Evolutionary conservation across 495 filamentous ascomycete genomes (phyloP).

Genomic region (Parathielavia hyrcaniae): DNA sequence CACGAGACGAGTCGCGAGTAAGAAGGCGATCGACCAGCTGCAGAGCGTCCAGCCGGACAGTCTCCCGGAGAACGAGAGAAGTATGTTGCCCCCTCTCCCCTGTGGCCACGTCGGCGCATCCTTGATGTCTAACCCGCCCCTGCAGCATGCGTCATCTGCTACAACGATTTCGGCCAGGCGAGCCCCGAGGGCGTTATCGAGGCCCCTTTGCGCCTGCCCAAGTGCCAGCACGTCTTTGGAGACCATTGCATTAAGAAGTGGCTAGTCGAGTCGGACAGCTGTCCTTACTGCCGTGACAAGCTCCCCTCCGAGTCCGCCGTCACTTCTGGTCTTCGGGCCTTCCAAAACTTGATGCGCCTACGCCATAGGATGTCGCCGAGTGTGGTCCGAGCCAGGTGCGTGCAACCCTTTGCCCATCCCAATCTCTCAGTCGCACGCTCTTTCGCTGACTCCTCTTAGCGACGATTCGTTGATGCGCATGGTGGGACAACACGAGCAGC

Average conservation of each 20-base stretch:
- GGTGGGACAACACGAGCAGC: constrained; percentile 11
- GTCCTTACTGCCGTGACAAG: constrained; percentile 53
- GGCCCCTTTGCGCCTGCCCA: constrained; percentile 46
- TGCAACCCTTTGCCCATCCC: neutral
- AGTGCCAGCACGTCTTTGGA: constrained; percentile 55
- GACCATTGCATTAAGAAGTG: constrained; percentile 56
- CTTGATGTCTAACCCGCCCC: constrained; percentile 1
- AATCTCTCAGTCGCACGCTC: no score
- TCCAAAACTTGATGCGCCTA: constrained; percentile 22
- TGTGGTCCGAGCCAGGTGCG: neutral
- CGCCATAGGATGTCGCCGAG: neutral
- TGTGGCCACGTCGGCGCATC: neutral
- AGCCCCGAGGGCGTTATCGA: constrained; percentile 50
- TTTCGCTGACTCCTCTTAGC: constrained; percentile 1
- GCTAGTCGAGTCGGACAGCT: constrained; percentile 53
- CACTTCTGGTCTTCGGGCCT: constrained; percentile 11
- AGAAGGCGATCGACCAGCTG: constrained; percentile 40
- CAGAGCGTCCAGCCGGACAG: constrained; percentile 39
- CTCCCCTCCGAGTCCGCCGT: constrained; percentile 43
- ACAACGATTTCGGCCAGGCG: constrained; percentile 48
- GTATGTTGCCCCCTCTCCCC: constrained; percentile 32
- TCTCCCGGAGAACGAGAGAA: constrained; percentile 41
- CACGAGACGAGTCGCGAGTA: constrained; percentile 43
- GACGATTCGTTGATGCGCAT: constrained; percentile 10
- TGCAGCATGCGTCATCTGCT: constrained; percentile 52